Base-by-base conservation (phyloP, 192 early-diverging fungal species). In the Backusella tarrabulga region DNA sequence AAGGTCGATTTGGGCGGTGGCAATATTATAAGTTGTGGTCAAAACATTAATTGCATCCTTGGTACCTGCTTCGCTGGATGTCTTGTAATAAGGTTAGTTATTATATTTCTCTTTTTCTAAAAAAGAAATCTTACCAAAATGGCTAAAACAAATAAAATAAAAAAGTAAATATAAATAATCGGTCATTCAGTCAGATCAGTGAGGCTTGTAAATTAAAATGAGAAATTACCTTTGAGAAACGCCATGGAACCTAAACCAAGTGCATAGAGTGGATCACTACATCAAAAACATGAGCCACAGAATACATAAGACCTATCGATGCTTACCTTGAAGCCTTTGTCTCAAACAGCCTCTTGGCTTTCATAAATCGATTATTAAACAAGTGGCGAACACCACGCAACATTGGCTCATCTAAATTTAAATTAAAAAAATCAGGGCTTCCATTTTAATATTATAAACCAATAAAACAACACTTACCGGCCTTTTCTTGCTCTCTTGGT, bases 311-410 rank as follows among this genome's bases (percentile, higher is more conserved):
- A 3, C 19, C 9, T 21, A 29, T 3, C 4, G 35, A 60, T 50
- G 74, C 76, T 76, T 76, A 83, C 81, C 42, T 77, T 35, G 82
- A 81, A 21, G 85, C 85, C 40, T 81, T 79, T 9, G 73, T 76
- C 9, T 83, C 80, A 83, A 89, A 89, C 44, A 86, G 74, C 36
- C 76, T 76, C 34, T 89, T 84, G 32, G 88, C 86, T 14, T 87
- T 80, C n/a, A 79, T 40, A 71, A 87, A 89, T 60, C 84, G 52
- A 77, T 89, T 89, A 66, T 87, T 86, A 69, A 89, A 89, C 35
- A 89, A 87, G 32, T 81, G 81, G 32, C 81, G 56, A 75, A 83
- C 66, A 41, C 68, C 81, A 26, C 67, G 72, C 3, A 76, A 35
- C 68, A 79, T 78, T 66, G 73, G 36, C 9, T 71, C 74, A 76